Percentiles rank a stretch among this genome's conserved stretches.
Evolutionary conservation across 1,284 basidiomycete species (phyloP).

Genomic region (Leccinum colubrinum): DNA sequence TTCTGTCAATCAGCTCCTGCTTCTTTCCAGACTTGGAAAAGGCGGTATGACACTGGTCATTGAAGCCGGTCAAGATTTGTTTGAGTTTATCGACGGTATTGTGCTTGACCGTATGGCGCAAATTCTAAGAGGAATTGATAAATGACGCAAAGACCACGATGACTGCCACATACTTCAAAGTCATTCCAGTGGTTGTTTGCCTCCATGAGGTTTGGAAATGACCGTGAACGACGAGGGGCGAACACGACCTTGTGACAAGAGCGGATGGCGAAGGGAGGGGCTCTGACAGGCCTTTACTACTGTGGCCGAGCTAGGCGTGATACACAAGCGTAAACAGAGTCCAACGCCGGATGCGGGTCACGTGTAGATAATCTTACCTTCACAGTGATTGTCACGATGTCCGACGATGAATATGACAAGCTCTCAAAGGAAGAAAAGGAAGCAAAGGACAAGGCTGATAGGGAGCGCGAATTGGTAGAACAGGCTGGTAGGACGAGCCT

Average conservation of each 20-base stretch:
- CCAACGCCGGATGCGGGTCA: slow-evolving; percentile 17
- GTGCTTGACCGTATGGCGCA: slow-evolving; percentile 45
- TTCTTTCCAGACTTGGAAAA: slow-evolving; percentile 81
- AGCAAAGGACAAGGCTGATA: slow-evolving; percentile 65
- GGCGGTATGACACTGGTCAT: slow-evolving; percentile 68
- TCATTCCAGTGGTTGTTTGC: slow-evolving; percentile 33
- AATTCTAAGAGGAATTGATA: slow-evolving; percentile 36
- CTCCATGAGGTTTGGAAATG: slow-evolving; percentile 24
- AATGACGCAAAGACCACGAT: slow-evolving; percentile 3
- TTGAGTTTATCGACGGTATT: slow-evolving; percentile 81
- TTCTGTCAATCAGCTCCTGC: slow-evolving; percentile 77
- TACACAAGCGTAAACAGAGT: slow-evolving; percentile 32
- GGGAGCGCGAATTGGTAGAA: slow-evolving; percentile 71
- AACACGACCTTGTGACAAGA: slow-evolving; percentile 13
- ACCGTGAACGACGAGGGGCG: slow-evolving; percentile 5
- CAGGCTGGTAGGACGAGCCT: slow-evolving; percentile 72
- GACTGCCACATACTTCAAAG: slow-evolving; percentile 31
- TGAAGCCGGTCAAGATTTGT: slow-evolving; percentile 67
- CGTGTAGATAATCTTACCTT: slow-evolving; percentile 28
- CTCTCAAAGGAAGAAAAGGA: slow-evolving; percentile 78
- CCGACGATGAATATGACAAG: slow-evolving; percentile 71
- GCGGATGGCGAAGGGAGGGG: slow-evolving; percentile 4
- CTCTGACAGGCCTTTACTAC: background rate
- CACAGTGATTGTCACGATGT: slow-evolving; percentile 30
- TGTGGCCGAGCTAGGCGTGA: slow-evolving; percentile 4